A percentile compares a stretch with the other conserved stretches of the same genome.
Evolutionary conservation across 495 filamentous ascomycete genomes (phyloP).

Genomic region (Antarctomyces pellizariae): DNA sequence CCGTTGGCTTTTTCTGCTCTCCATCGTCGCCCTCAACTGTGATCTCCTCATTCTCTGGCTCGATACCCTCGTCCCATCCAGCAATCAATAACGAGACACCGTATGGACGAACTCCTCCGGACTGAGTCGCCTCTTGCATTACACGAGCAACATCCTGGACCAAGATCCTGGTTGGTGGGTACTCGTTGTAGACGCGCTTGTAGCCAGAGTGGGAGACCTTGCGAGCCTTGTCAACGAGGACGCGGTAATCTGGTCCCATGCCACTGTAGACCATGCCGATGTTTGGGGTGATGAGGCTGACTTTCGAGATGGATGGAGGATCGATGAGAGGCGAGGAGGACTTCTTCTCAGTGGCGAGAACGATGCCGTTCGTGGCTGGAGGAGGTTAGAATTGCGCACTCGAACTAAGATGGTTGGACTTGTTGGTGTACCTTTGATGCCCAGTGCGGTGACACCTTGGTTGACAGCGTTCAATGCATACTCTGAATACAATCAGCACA

Average conservation of each 20-base stretch:
- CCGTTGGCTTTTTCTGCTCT: slow-evolving; percentile 44
- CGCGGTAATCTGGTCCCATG: slow-evolving; percentile 96
- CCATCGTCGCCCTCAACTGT: slow-evolving; percentile 19
- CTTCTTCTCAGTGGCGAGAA: slow-evolving; percentile 98
- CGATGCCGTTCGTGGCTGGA: slow-evolving; percentile 89
- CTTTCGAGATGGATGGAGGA: slow-evolving; percentile 82
- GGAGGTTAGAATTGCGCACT: slow-evolving; percentile 4
- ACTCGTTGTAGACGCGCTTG: slow-evolving; percentile 99
- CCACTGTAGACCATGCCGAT: slow-evolving; percentile 99
- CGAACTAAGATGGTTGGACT: slow-evolving; percentile 1
- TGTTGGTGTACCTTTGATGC: slow-evolving; percentile 64
- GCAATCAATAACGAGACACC: slow-evolving; percentile 88
- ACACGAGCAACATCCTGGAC: slow-evolving; percentile 95
- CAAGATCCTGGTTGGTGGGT: slow-evolving; percentile 92
- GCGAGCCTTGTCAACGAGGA: slow-evolving; percentile 89
- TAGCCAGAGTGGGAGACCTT: slow-evolving; percentile 98
- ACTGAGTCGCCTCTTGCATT: slow-evolving; percentile 97
- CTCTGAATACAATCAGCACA: slow-evolving; percentile 30
- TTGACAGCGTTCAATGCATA: slow-evolving; percentile 99
- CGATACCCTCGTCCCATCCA: slow-evolving; percentile 91
- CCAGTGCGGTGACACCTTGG: slow-evolving; percentile 92
- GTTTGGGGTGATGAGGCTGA: slow-evolving; percentile 92
- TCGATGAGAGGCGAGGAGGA: slow-evolving; percentile 91
- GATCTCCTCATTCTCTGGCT: slow-evolving; percentile 39
- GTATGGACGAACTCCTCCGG: slow-evolving; percentile 92